These are phyloP conservation scores for Trichoderma arundinaceum DNA, from an alignment of 2,329 filamentous ascomycete genomes.

Conservation along the genomic window DNA sequence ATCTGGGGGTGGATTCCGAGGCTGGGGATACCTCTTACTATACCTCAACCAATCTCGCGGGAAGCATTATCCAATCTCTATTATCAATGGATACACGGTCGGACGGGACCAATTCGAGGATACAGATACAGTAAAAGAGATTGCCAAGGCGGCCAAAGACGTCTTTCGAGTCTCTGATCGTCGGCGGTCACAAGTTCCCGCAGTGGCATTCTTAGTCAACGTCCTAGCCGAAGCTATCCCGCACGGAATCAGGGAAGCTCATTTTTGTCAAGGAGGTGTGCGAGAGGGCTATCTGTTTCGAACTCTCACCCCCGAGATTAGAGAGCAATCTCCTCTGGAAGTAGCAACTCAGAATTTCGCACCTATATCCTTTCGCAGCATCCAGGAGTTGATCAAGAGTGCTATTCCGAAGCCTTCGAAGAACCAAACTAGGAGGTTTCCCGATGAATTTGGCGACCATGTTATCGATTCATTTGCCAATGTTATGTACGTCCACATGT, in stretches of 20 bases:
- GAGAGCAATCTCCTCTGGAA: constrained; percentile 62
- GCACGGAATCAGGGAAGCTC: constrained; percentile 61
- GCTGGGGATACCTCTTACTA: constrained; percentile 71
- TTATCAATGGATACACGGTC: constrained; percentile 72
- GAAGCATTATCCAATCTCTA: constrained; percentile 69
- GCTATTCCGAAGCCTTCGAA: constrained; percentile 50
- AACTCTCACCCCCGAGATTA: constrained; percentile 53
- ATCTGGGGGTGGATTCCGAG: constrained; percentile 72
- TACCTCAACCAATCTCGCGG: constrained; percentile 63
- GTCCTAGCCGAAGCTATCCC: constrained; percentile 66
- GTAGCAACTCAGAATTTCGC: constrained; percentile 63
- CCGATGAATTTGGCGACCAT: constrained; percentile 50
- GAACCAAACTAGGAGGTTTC: constrained; percentile 40
- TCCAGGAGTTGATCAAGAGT: constrained; percentile 55
- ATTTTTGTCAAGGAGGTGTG: constrained; percentile 75
- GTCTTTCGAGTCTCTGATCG: constrained; percentile 69
- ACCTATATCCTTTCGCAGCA: constrained; percentile 50
- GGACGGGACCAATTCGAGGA: constrained; percentile 57
- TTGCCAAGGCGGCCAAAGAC: constrained; percentile 44
- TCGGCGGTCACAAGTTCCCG: constrained; percentile 68
- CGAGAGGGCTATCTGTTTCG: constrained; percentile 70
- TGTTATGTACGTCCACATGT: constrained; percentile 59
- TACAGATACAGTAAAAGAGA: constrained; percentile 46
- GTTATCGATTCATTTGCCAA: constrained; percentile 64
- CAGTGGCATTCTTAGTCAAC: constrained; percentile 70